Evolutionary conservation across 495 filamentous ascomycete genomes (phyloP).

Genomic region (Aspergillus biplanus): DNA sequence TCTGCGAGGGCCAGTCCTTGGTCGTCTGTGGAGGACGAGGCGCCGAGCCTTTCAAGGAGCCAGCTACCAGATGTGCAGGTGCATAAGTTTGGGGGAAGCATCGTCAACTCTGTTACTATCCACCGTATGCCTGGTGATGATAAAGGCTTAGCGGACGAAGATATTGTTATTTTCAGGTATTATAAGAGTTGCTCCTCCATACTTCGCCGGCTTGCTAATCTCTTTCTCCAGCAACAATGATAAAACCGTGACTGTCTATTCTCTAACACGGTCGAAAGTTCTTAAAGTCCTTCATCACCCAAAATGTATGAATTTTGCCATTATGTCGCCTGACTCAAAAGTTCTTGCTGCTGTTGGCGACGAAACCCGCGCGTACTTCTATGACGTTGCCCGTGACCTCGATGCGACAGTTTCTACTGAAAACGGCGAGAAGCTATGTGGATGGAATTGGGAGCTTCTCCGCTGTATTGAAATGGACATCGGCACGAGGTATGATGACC

Average conservation of each 20-base stretch:
- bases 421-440: constrained; percentile 44
- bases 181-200: not conserved
- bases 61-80: constrained; percentile 51
- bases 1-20: constrained; percentile 35
- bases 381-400: constrained; percentile 52
- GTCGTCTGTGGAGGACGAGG: constrained; percentile 28
- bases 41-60: constrained; percentile 37
- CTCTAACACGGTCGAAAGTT: constrained; percentile 63
- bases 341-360: constrained; percentile 86
- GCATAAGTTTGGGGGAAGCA: constrained; percentile 57
- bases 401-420: constrained; percentile 47
- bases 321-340: constrained; percentile 85
- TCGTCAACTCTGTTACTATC: constrained; percentile 75
- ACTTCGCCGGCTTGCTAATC: constrained; percentile 14
- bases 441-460: constrained; percentile 43
- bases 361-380: constrained; percentile 80
- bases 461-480: constrained; percentile 44
- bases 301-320: constrained; percentile 86
- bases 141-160: constrained; percentile 56
- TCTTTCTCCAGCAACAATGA: constrained; percentile 75
- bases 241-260: constrained; percentile 78
- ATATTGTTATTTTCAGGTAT: constrained; percentile 68
- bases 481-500: constrained; percentile 38
- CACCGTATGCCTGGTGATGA: constrained; percentile 58
- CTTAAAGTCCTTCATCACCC: constrained; percentile 72